These are phyloP conservation scores for Orbilia brochopaga DNA, from an alignment of 2,329 filamentous ascomycete species.

Conservation along the genomic window DNA sequence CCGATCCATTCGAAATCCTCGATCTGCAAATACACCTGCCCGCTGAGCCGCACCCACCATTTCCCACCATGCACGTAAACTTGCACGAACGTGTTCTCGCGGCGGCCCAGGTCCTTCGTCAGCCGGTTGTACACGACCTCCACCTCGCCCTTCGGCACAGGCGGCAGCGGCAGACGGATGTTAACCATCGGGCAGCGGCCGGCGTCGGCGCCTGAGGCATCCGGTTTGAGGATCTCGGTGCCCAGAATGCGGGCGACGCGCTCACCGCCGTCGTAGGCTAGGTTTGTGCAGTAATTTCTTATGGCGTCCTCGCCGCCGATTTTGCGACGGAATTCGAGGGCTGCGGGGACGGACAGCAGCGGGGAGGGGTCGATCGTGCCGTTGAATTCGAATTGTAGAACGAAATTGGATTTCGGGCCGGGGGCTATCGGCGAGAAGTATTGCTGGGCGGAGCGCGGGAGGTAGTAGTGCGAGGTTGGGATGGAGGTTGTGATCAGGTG, in stretches of 20 bases:
- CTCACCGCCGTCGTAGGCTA: constrained; percentile 70
- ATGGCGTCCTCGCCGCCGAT: constrained; percentile 76
- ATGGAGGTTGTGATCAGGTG: constrained; percentile 73
- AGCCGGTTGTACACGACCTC: constrained; percentile 26
- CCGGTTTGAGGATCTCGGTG: constrained; percentile 67
- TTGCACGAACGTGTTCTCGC: constrained; percentile 58
- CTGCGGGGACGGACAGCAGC: constrained; percentile 74
- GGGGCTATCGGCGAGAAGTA: constrained; percentile 55
- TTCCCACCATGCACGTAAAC: constrained; percentile 67
- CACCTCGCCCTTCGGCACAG: constrained; percentile 46
- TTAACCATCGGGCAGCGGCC: constrained; percentile 41
- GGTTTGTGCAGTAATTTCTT: constrained; percentile 66
- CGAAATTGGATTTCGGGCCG: constrained; percentile 65
- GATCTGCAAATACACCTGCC: constrained; percentile 81
- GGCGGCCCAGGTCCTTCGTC: constrained; percentile 63
- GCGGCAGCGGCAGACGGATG: constrained; percentile 28
- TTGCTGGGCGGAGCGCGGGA: constrained; percentile 58
- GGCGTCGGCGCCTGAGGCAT: constrained; percentile 17
- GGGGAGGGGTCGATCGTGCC: constrained; percentile 76
- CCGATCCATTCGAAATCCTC: constrained; percentile 77
- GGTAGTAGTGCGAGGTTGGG: constrained; percentile 81
- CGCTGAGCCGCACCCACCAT: constrained; percentile 76
- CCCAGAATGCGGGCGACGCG: constrained; percentile 68
- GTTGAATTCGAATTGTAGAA: constrained; percentile 72
- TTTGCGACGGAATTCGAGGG: constrained; percentile 72